Evolutionary conservation across 345 rosid species (phyloP).

Genomic region (Linum trigynum): DNA sequence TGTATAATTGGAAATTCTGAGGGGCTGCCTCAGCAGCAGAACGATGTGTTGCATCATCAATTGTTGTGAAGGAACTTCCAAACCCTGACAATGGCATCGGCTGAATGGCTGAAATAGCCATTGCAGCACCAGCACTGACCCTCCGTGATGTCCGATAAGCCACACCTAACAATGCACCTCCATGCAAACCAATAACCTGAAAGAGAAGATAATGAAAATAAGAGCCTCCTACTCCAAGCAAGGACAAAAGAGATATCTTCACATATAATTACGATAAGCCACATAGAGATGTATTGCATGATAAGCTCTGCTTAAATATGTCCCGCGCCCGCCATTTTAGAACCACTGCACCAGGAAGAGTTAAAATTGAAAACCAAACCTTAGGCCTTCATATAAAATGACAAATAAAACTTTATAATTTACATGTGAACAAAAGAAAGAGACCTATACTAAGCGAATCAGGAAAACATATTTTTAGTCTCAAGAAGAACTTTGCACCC

Average conservation of each 20-base stretch:
- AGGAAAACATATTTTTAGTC: background rate
- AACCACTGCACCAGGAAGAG: background rate
- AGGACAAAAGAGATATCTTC: background rate
- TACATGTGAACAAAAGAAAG: background rate
- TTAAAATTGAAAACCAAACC: background rate
- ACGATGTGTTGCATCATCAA: slow-evolving; percentile 73
- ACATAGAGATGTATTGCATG: background rate
- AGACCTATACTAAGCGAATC: background rate
- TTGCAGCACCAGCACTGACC: slow-evolving; percentile 79
- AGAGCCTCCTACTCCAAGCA: slow-evolving; percentile 9
- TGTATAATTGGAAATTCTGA: slow-evolving; percentile 85
- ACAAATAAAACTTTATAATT: no score
- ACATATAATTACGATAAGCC: background rate
- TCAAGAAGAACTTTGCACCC: background rate
- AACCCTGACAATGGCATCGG: slow-evolving; percentile 99
- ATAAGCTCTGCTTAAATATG: background rate
- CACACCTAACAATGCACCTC: slow-evolving; percentile 96
- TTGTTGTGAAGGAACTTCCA: slow-evolving; percentile 69
- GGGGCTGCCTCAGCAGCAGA: slow-evolving; percentile 71
- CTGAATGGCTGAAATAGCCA: slow-evolving; percentile 88
- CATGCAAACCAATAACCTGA: slow-evolving; percentile 87
- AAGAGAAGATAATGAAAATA: slow-evolving; percentile 15
- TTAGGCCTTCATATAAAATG: background rate
- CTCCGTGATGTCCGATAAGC: slow-evolving; percentile 88
- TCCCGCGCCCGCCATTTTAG: background rate